Percentiles rank a stretch among this genome's conserved stretches.
Evolutionary conservation across 2,329 filamentous ascomycete genomes (phyloP).

Genomic region (Aspergillus persii): DNA sequence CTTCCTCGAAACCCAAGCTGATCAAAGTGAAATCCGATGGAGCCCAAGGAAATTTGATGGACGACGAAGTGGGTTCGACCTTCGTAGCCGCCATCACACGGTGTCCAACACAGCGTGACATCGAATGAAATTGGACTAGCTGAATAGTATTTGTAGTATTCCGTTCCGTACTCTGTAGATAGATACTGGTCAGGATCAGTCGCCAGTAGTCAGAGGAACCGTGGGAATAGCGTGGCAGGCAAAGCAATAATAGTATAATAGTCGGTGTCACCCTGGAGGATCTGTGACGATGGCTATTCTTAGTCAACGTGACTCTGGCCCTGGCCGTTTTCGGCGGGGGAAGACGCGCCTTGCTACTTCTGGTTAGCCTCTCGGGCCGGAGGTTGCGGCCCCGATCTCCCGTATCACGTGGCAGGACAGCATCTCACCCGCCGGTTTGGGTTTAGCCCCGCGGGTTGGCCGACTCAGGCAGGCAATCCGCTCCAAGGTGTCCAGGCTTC

Average conservation of each 20-base stretch:
- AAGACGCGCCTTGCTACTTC: neutral
- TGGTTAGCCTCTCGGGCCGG: neutral
- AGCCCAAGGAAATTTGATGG: slow-evolving; percentile 11
- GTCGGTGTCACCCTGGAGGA: no score
- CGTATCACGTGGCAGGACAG: slow-evolving; percentile 12
- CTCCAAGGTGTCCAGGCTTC: no score
- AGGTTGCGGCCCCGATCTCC: slow-evolving; percentile 9
- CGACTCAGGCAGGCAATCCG: neutral
- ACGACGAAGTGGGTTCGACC: slow-evolving; percentile 1
- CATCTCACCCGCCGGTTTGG: neutral
- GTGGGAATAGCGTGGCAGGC: neutral
- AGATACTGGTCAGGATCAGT: neutral
- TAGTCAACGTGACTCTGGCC: neutral
- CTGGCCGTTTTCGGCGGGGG: neutral
- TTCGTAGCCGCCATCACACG: neutral
- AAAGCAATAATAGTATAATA: neutral
- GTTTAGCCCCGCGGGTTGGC: neutral
- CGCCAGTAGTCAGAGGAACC: neutral
- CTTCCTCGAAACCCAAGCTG: neutral
- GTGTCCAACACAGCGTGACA: neutral
- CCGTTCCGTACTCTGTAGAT: no score
- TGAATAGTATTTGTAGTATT: neutral
- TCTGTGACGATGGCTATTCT: neutral
- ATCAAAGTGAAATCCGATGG: slow-evolving; percentile 13
- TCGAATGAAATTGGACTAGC: neutral